Evolutionary conservation across 2,329 filamentous ascomycete species (phyloP), one percentile per base, ranked within the genome.

Genomic region (Phaeosphaeriaceae sp.): DNA sequence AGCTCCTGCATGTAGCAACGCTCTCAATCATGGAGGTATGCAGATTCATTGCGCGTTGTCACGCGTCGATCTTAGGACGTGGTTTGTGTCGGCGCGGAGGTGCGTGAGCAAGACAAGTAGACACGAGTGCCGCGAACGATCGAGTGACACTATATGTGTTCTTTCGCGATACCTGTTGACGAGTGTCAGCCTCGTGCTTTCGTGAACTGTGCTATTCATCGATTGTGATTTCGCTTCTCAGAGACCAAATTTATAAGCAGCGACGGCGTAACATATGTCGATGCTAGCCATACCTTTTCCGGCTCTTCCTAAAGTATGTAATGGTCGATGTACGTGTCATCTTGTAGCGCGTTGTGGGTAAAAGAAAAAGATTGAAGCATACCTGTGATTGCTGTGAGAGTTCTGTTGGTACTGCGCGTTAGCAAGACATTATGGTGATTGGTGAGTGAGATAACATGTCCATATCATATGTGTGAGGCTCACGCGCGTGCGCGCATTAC

Each of bases 251-350:
- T 76, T 80, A 77, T 82, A 82, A 82, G 80, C 80, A 82, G 76
- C 80, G 80, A 81, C 79, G 70, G 76, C 77, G 73, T 72, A 76
- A 74, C 74, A 81, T 81, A 72, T 81, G 79, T 77, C 79, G 79
- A 81, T 81, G 75, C 79, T 75, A 76, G 78, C 77, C 77, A 77
- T 81, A 76, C 79, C 80, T 83, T 80, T 81, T 83, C 78, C 81
- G 81, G 81, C 81, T 83, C 81, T 83, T 83, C 81, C 81, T 83
- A 81, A 73, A 74, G 65, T 68, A 69, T 66, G 62, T 71, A 63
- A 73, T 73, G 73, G 73, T 75, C 72, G 69, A 73, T 74, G 67
- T 67, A 67, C 53, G 60, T 71, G 56, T 75, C 73, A 76, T 76
- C 73, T 65, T 71, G 60, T 63, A 71, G 69, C 68, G 58, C 56